Percentiles rank a stretch among this genome's conserved stretches.
phyloP scores from a whole-genome alignment of 2,329 filamentous ascomycete genomes.

The Colletotrichum sp. region DNA sequence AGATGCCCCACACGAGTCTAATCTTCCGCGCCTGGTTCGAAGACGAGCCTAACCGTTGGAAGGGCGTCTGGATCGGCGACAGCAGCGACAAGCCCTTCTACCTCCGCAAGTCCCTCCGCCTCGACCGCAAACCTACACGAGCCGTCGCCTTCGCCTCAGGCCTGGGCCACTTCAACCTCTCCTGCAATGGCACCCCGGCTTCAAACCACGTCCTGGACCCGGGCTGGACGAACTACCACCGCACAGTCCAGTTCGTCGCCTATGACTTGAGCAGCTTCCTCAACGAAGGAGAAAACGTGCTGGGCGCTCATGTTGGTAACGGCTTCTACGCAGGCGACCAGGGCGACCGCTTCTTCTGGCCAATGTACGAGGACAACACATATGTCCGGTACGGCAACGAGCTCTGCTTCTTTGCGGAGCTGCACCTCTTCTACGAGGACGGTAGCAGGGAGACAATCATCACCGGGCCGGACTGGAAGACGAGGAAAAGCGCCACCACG shows the following conservation, averaged over 20 bases:
- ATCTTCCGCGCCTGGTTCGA: conserved; percentile 48
- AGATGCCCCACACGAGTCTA: conserved; percentile 44
- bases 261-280: conserved; percentile 45
- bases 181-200: conserved; percentile 36
- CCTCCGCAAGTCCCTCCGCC: conserved; percentile 35
- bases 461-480: conserved; percentile 40
- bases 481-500: conserved; percentile 41
- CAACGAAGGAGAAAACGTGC: conserved; percentile 35
- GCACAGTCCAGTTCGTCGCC: conserved; percentile 45
- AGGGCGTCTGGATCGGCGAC: conserved; percentile 44
- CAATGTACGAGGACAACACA: conserved; percentile 46
- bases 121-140: conserved; percentile 32
- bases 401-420: conserved; percentile 43
- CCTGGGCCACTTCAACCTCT: conserved; percentile 43
- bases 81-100: conserved; percentile 44
- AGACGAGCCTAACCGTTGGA: conserved; percentile 42
- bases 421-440: conserved; percentile 41
- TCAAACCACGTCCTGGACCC: conserved; percentile 41
- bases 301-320: conserved; percentile 46
- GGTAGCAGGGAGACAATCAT: conserved; percentile 38
- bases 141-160: conserved; percentile 42
- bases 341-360: conserved; percentile 47
- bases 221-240: conserved; percentile 45
- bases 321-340: conserved; percentile 51
- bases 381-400: conserved; percentile 43